These are phyloP conservation scores for Polygonum maritimum DNA, from an alignment of 148 eudicot genomes.

Conservation along the genomic window DNA sequence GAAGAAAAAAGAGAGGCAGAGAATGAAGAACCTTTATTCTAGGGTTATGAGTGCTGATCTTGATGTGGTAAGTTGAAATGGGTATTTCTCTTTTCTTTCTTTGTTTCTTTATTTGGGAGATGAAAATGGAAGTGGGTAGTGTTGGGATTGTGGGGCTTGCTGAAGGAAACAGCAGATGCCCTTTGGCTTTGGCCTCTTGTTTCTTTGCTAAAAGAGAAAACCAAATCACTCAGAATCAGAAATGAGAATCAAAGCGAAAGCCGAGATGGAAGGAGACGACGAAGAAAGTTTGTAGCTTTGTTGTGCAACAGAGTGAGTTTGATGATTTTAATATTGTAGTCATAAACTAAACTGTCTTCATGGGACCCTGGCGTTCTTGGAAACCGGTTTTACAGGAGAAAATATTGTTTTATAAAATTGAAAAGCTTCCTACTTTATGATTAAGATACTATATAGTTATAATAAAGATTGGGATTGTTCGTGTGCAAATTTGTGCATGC, in stretches of 20 bases:
- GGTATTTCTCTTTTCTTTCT: neutral
- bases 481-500: conserved; percentile 5
- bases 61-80: neutral
- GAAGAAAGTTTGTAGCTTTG: neutral
- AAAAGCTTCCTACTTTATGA: neutral
- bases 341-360: neutral
- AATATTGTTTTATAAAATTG: neutral
- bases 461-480: conserved; percentile 1
- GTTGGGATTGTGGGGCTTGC: neutral
- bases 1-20: neutral
- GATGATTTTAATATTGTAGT: neutral
- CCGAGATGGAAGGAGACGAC: conserved; percentile 4
- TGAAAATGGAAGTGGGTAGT: neutral
- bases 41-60: conserved; percentile 1
- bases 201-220: conserved; percentile 1
- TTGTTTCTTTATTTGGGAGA: too few species aligned
- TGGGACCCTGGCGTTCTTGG: conserved; percentile 3
- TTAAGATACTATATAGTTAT: neutral
- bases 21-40: neutral
- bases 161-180: neutral
- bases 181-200: conserved; percentile 4
- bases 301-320: neutral
- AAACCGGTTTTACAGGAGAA: neutral
- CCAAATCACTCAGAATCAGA: neutral
- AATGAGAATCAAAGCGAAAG: neutral